Conservation (phyloP, 1,284 basidiomycete species). For the Coniferiporia weirii region DNA sequence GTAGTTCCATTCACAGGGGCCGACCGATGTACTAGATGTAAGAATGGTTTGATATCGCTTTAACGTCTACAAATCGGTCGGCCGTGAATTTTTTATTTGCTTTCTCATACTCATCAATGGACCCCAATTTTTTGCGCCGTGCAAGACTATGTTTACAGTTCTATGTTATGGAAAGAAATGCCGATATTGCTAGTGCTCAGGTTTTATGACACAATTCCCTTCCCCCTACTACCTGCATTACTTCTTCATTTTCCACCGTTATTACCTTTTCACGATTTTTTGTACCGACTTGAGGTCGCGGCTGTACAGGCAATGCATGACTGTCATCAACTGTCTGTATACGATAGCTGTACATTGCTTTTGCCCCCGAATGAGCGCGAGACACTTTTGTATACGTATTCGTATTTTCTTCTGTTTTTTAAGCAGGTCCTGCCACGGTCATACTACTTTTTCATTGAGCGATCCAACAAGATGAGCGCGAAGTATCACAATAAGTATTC, state of each 20-base stretch:
- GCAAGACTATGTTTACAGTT: constrained; percentile 1
- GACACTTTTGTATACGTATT: background rate
- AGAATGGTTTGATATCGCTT: constrained; percentile 16
- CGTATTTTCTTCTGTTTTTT: background rate
- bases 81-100: background rate
- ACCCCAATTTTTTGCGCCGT: background rate
- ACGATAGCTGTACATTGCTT: constrained; percentile 5
- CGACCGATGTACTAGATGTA: constrained; percentile 10
- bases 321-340: constrained; percentile 9
- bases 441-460: no score
- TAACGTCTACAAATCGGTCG: constrained; percentile 3
- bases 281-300: constrained; percentile 7
- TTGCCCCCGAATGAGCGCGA: background rate
- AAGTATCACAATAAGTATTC: no score
- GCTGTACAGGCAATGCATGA: constrained; percentile 3
- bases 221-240: background rate
- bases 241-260: background rate
- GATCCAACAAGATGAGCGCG: no score
- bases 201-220: background rate
- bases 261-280: background rate
- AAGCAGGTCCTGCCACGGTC: no score
- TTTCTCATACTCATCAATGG: background rate
- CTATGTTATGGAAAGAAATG: constrained; percentile 7
- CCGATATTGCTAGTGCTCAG: background rate
- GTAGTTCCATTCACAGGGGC: background rate